These are phyloP conservation scores for Chlorophyllum brunneum DNA, from an alignment of 768 basidiomycete species.

Conservation along the genomic window DNA sequence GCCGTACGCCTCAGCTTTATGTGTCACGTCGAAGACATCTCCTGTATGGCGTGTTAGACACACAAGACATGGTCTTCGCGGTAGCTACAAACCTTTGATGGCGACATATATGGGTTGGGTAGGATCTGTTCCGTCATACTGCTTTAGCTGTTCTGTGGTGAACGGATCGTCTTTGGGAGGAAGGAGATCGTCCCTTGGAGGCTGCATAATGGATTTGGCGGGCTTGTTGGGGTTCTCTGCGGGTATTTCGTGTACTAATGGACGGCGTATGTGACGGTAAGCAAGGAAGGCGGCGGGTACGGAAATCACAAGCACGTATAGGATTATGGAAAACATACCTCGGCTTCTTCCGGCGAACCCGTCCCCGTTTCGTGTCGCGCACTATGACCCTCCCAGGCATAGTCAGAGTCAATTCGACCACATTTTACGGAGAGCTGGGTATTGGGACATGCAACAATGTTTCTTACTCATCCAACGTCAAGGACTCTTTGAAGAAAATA, in stretches of 20 bases:
- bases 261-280: slow-evolving; percentile 15
- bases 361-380: too few species aligned
- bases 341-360: slow-evolving; percentile 13
- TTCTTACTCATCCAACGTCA: too few species aligned
- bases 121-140: slow-evolving; percentile 66
- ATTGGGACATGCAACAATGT: too few species aligned
- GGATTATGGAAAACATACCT: slow-evolving; percentile 19
- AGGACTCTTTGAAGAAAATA: too few species aligned
- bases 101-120: slow-evolving; percentile 82
- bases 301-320: slow-evolving; percentile 22
- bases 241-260: slow-evolving; percentile 16
- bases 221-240: slow-evolving; percentile 26
- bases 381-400: too few species aligned
- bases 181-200: slow-evolving; percentile 52
- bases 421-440: too few species aligned
- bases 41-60: slow-evolving; percentile 40
- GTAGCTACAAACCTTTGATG: slow-evolving; percentile 58
- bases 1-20: slow-evolving; percentile 88
- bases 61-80: neutral
- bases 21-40: slow-evolving; percentile 85
- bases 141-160: slow-evolving; percentile 61
- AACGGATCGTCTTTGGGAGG: slow-evolving; percentile 79
- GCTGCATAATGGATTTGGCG: slow-evolving; percentile 68
- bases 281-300: slow-evolving; percentile 24
- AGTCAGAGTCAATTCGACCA: too few species aligned